These are phyloP conservation scores for Pythium brassicae DNA, from an alignment of 352 stramenopile species.

Conservation along the genomic window DNA sequence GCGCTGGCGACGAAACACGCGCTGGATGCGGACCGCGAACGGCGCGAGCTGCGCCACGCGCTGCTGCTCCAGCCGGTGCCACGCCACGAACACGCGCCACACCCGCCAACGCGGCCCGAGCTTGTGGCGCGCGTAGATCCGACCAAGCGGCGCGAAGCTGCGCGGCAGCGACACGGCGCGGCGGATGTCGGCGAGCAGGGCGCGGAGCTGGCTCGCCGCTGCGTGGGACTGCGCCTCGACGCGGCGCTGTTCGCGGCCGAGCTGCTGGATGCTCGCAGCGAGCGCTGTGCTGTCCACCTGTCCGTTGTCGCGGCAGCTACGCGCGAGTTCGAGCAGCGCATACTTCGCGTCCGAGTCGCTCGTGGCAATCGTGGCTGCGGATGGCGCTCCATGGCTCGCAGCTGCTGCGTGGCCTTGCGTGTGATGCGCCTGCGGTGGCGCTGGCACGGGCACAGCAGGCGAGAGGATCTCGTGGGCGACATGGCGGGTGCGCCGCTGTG, in stretches of 20 bases:
- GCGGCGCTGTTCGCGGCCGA: constrained; percentile 28
- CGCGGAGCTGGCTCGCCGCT: constrained; percentile 25
- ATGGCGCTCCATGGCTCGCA: neutral
- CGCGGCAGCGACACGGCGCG: constrained; percentile 39
- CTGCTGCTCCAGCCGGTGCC: constrained; percentile 35
- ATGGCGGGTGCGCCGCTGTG: constrained; percentile 42
- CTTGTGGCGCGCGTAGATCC: constrained; percentile 47
- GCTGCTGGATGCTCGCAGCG: constrained; percentile 18
- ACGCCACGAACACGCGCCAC: constrained; percentile 40
- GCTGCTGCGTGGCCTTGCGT: neutral
- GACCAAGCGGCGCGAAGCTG: constrained; percentile 59
- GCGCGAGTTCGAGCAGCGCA: constrained; percentile 6
- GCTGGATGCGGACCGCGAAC: constrained; percentile 54
- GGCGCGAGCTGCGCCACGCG: constrained; percentile 35
- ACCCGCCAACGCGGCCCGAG: constrained; percentile 23
- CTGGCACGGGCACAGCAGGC: constrained; percentile 16
- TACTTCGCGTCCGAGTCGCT: neutral
- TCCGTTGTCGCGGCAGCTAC: constrained; percentile 15
- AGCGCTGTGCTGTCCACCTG: constrained; percentile 18
- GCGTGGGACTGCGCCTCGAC: constrained; percentile 22
- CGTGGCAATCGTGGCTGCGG: neutral
- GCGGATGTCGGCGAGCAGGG: constrained; percentile 35
- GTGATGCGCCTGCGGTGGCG: neutral
- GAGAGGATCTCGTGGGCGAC: constrained; percentile 48
- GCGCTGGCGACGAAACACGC: constrained; percentile 43